Conservation (phyloP, 2,329 filamentous ascomycete species). For the Alternaria gansuensis region DNA sequence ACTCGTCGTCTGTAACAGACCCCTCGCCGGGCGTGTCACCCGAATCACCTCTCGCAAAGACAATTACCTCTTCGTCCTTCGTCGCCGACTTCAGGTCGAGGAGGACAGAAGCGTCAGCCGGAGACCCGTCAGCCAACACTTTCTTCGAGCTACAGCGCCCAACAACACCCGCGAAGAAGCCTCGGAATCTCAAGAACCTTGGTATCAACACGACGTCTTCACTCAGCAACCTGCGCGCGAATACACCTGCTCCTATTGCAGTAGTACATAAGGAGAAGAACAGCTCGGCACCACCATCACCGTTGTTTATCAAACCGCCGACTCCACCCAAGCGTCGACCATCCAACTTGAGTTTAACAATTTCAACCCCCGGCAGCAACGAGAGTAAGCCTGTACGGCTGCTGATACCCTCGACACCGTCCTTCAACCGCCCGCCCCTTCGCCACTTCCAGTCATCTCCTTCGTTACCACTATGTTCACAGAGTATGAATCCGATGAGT, state of each 20-base stretch:
- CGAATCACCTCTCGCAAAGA: slow-evolving; percentile 81
- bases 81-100: slow-evolving; percentile 63
- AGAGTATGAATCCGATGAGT: slow-evolving; percentile 58
- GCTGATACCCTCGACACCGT: slow-evolving; percentile 67
- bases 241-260: slow-evolving; percentile 61
- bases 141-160: slow-evolving; percentile 62
- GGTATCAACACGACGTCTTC: slow-evolving; percentile 74
- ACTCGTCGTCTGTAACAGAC: slow-evolving; percentile 89
- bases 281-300: slow-evolving; percentile 72
- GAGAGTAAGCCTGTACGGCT: slow-evolving; percentile 66
- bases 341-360: slow-evolving; percentile 77
- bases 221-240: slow-evolving; percentile 57
- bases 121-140: slow-evolving; percentile 59
- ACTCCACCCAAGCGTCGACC: slow-evolving; percentile 75
- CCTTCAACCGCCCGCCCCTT: slow-evolving; percentile 60
- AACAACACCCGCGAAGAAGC: slow-evolving; percentile 68
- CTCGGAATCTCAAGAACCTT: slow-evolving; percentile 84
- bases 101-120: slow-evolving; percentile 47
- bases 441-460: slow-evolving; percentile 71
- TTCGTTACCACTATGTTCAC: slow-evolving; percentile 65
- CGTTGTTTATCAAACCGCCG: slow-evolving; percentile 80
- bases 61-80: slow-evolving; percentile 74
- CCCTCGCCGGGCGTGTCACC: slow-evolving; percentile 89
- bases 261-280: slow-evolving; percentile 58
- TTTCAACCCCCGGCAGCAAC: slow-evolving; percentile 69